phyloP scores from a whole-genome alignment of 495 filamentous ascomycete species.

The Neurospora tetraspora region DNA sequence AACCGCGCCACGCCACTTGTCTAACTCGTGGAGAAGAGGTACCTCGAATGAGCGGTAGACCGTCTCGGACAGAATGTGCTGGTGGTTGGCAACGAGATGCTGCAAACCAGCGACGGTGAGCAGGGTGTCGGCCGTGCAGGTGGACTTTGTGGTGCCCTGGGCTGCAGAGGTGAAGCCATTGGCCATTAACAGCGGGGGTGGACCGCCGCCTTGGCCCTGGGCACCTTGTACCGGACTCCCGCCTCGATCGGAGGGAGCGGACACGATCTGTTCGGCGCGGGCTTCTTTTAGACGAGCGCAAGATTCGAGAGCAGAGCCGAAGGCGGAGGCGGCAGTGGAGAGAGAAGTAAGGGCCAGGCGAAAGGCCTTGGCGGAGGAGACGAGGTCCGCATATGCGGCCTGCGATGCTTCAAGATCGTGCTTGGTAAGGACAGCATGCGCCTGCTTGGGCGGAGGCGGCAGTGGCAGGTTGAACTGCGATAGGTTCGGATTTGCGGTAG shows the following conservation, averaged over 20 bases:
- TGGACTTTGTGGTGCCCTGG: slow-evolving; percentile 30
- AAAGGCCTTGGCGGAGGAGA: slow-evolving; percentile 49
- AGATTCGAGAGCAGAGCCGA: slow-evolving; percentile 50
- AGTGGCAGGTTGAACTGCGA: slow-evolving; percentile 47
- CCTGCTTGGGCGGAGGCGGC: slow-evolving; percentile 43
- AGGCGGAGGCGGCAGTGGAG: slow-evolving; percentile 47
- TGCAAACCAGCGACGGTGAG: slow-evolving; percentile 51
- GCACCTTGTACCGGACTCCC: neutral
- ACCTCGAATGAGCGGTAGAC: slow-evolving; percentile 58
- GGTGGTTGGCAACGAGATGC: slow-evolving; percentile 55
- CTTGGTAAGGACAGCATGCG: slow-evolving; percentile 48
- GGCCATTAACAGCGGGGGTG: slow-evolving; percentile 18
- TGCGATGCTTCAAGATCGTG: slow-evolving; percentile 50
- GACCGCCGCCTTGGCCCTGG: neutral
- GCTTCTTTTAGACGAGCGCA: slow-evolving; percentile 55
- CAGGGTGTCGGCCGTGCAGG: slow-evolving; percentile 49
- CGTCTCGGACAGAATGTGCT: slow-evolving; percentile 52
- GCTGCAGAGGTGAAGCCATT: slow-evolving; percentile 27
- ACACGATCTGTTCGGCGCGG: slow-evolving; percentile 34
- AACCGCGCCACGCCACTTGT: slow-evolving; percentile 46
- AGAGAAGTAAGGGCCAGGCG: slow-evolving; percentile 46
- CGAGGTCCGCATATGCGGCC: slow-evolving; percentile 47
- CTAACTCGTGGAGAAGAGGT: slow-evolving; percentile 52
- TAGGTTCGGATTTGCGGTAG: slow-evolving; percentile 44
- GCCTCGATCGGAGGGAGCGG: neutral